Conservation (phyloP, 805 yeast genomes). For the Yamadazyma insecticola region DNA sequence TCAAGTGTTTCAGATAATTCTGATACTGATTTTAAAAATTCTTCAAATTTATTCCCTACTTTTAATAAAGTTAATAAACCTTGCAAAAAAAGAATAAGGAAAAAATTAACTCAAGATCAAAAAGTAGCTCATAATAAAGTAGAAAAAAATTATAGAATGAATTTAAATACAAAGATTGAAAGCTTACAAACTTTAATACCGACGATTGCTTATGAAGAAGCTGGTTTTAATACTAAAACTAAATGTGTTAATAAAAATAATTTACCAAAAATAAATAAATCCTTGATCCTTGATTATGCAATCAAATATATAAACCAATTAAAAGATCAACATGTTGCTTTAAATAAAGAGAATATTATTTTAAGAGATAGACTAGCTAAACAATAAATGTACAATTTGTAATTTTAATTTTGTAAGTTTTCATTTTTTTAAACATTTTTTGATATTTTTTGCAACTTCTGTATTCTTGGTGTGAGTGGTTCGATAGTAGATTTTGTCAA, state of each 20-base stretch:
- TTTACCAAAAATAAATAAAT: conserved; percentile 47
- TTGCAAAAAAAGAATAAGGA: conserved; percentile 46
- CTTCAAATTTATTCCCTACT: too few species aligned
- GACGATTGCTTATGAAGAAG: conserved; percentile 57
- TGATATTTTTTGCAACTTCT: too few species aligned
- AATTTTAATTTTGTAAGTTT: too few species aligned
- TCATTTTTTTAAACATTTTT: too few species aligned
- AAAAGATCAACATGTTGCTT: too few species aligned
- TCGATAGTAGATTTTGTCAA: too few species aligned
- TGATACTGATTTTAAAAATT: too few species aligned
- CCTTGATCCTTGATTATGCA: conserved; percentile 66
- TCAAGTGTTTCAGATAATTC: too few species aligned
- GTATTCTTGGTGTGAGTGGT: too few species aligned
- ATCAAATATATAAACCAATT: conserved; percentile 63
- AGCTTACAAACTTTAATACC: conserved; percentile 65
- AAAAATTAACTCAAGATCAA: conserved; percentile 54
- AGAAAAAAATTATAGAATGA: conserved; percentile 66
- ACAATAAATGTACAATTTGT: neutral
- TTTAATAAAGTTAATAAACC: conserved; percentile 1
- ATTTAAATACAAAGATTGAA: conserved; percentile 68
- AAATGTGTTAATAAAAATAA: neutral
- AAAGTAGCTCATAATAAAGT: conserved; percentile 71
- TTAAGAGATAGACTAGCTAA: neutral
- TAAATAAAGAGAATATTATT: conserved; percentile 2
- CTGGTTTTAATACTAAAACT: conserved; percentile 50